Percentiles rank a stretch among this genome's conserved stretches.
These are phyloP conservation scores for Populus ilicifolia DNA, from an alignment of 345 rosid species.

Conservation along the genomic window DNA sequence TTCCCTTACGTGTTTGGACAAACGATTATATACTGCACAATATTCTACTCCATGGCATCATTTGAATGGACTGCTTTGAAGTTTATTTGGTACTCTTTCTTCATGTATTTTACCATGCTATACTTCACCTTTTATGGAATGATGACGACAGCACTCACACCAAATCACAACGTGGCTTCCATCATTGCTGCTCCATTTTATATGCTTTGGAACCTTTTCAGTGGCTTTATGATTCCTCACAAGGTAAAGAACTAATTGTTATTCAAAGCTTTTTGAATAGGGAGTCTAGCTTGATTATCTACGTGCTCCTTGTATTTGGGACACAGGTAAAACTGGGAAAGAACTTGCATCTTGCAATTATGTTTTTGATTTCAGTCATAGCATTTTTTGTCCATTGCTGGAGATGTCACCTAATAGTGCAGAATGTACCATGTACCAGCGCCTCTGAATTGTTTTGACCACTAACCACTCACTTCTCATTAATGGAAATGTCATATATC, in stretches of 20 bases:
- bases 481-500: not conserved
- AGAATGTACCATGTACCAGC: not conserved
- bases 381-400: not conserved
- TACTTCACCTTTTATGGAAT: slow-evolving; percentile 96
- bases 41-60: slow-evolving; percentile 89
- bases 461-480: not conserved
- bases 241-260: slow-evolving; percentile 48
- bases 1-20: slow-evolving; percentile 88
- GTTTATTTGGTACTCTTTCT: slow-evolving; percentile 86
- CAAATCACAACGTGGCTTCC: slow-evolving; percentile 89
- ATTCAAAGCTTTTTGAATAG: not conserved
- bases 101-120: slow-evolving; percentile 82
- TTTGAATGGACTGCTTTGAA: slow-evolving; percentile 79
- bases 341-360: not conserved
- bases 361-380: not conserved
- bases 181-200: slow-evolving; percentile 89
- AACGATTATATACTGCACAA: slow-evolving; percentile 58
- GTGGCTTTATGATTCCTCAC: slow-evolving; percentile 92
- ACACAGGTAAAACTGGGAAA: not conserved
- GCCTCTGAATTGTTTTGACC: too few relatives aligned
- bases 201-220: slow-evolving; percentile 99
- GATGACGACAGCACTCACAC: slow-evolving; percentile 97
- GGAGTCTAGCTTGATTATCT: not conserved
- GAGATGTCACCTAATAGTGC: not conserved
- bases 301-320: too few relatives aligned